Evolutionary conservation across 2,329 filamentous ascomycete species (phyloP), one percentile per base, ranked within the genome.

Genomic region (Fusarium sarcochroum): DNA sequence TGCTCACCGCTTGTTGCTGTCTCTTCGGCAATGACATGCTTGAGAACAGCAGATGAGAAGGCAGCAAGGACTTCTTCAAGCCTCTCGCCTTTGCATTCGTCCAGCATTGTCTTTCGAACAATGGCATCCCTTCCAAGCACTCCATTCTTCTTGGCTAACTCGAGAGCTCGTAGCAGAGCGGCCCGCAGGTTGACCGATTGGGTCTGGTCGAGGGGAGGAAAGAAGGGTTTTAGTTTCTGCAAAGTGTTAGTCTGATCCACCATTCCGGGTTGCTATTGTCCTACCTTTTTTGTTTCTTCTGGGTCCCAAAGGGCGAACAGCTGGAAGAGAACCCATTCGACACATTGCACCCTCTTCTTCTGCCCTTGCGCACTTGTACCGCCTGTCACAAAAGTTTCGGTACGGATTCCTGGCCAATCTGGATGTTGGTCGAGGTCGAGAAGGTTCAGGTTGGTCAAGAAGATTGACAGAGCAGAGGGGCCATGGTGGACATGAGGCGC

Each of bases 81-180:
- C 67, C 93, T 90, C 55, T 97, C 94, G 7, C 95, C 95, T 70
- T 92, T 94, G 81, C 96, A 99, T 73, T 99, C 95, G 76, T 99
- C 96, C 51, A 99, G 84, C 93, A 98, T 97, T 0, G 93, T 97
- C 82, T 97, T 98, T 51, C 96, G 89, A 32, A 98, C 81, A 1
- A 97, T 87, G 0, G 88, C 87, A 75, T 97, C 94, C 49, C 93
- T 86, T 5, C 93, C 93, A 10, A 98, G 83, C 1, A 91, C 83
- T 30, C 94, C 94, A 80, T 89, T 93, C 82, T 97, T 97, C 83
- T 98, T 98, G 62, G 93, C 84, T 51, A 93, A 90, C 67, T 95
- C 92, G 54, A 99, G 87, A 70, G 87, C 89, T 78, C 93, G 89
- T 73, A 94, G 91, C 10, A 98, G 85, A 10, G 93, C 93, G 32